Base-by-base conservation (phyloP, 2,329 filamentous ascomycete species). In the Ambrosiella beaveri region DNA sequence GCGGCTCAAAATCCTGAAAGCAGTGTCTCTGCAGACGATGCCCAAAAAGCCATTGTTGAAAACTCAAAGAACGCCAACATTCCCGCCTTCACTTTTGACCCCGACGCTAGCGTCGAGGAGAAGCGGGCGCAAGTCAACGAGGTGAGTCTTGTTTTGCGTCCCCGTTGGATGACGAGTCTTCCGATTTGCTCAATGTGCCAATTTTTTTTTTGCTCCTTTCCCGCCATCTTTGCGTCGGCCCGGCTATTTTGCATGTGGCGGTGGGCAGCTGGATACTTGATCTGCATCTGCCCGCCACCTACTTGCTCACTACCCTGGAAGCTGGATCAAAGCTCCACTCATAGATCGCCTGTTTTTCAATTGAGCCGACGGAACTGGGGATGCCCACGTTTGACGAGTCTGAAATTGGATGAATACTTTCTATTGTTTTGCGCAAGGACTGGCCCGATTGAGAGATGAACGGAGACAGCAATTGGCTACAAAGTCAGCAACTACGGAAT, bases 11-110 rank as follows among this genome's bases (percentile, higher is more conserved):
- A 94, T 68, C 82, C 86, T 40, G 71, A 86, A 64, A 85, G 77
- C 67, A 72, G 71, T 50, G 78, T 89, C 63, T 79, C 81, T 44
- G 75, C 87, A 52, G 79, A 85, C 45, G 81, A 84, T 62, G 86
- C 86, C 38, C 79, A 95, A 71, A 76, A 79, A 64, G 79, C 80
- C 65, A 77, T 96, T 54, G 76, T 95, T 35, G 75, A 86, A 57
- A 83, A 95, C 69, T 88, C 87, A 64, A 81, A 77, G 66, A 84
- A 85, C 65, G 87, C 85, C 11, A 93, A 93, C 47, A 80, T 85
- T 27, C 73, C 84, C 37, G 90, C 88, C 62, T 93, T 86, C 68
- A 80, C 83, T 62, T 98, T 97, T 72, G 79, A 98, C 67, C 88
- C 93, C 0, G 73, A 95, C 73, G 90, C 89, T 47, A 84, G 77